Conservation (phyloP, 768 basidiomycete species). For the Hortiboletus campestris region DNA sequence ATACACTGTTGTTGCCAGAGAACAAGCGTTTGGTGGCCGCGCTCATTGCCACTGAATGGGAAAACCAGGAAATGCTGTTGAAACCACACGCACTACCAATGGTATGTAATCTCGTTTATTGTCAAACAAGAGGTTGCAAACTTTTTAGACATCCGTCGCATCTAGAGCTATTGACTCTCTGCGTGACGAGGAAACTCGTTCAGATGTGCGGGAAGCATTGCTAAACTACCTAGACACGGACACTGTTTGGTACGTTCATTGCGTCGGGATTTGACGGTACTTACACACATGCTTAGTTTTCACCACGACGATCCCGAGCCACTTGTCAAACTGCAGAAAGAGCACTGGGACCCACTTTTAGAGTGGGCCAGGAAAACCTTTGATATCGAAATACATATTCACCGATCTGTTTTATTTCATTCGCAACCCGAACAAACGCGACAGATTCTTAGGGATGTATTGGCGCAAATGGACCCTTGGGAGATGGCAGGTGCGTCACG, state of each 20-base stretch:
- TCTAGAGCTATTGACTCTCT: slow-evolving; percentile 88
- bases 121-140: slow-evolving; percentile 7
- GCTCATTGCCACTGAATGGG: slow-evolving; percentile 95
- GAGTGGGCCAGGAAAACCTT: slow-evolving; percentile 73
- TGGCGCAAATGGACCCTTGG: slow-evolving; percentile 73
- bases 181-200: slow-evolving; percentile 50
- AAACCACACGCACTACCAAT: slow-evolving; percentile 92
- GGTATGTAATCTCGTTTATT: slow-evolving; percentile 44
- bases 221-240: slow-evolving; percentile 92
- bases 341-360: slow-evolving; percentile 88
- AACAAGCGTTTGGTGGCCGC: slow-evolving; percentile 73
- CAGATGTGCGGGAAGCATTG: slow-evolving; percentile 64
- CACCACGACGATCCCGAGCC: slow-evolving; percentile 74
- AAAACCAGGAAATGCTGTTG: slow-evolving; percentile 79
- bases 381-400: slow-evolving; percentile 62
- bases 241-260: slow-evolving; percentile 69
- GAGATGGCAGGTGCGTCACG: slow-evolving; percentile 76
- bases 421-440: slow-evolving; percentile 71
- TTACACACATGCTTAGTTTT: slow-evolving; percentile 51
- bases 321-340: slow-evolving; percentile 72
- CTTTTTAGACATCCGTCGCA: slow-evolving; percentile 77
- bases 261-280: neutral
- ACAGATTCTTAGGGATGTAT: slow-evolving; percentile 51
- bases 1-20: slow-evolving; percentile 65
- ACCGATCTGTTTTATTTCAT: slow-evolving; percentile 68